Percentiles rank a stretch among this genome's conserved stretches.
Evolutionary conservation across 2,329 filamentous ascomycete species (phyloP).

Genomic region (Falciphora oryzae): DNA sequence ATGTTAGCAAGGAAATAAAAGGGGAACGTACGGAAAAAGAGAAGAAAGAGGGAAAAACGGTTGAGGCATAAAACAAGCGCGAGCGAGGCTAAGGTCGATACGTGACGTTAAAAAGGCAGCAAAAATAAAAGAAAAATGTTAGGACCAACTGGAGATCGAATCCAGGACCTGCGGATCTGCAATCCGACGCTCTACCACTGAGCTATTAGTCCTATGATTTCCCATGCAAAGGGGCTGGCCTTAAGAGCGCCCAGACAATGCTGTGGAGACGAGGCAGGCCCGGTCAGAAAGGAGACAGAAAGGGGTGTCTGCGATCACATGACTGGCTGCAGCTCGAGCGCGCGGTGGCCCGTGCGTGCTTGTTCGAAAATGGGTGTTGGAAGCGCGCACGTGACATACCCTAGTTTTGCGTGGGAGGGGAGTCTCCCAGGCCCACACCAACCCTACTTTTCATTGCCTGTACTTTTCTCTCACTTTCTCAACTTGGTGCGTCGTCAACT

Average conservation of each 20-base stretch:
- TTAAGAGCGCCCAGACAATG: not conserved
- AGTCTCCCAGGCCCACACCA: not conserved
- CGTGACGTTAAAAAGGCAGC: not conserved
- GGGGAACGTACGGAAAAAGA: too few relatives aligned
- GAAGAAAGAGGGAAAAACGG: too few relatives aligned
- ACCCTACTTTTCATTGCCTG: slow-evolving; percentile 2
- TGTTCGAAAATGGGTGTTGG: not conserved
- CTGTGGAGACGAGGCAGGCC: not conserved
- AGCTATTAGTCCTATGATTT: slow-evolving; percentile 3
- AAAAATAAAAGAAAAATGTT: not conserved
- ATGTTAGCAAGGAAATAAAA: too few relatives aligned
- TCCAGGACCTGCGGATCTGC: slow-evolving; percentile 9
- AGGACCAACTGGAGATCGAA: slow-evolving; percentile 8
- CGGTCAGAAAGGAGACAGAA: not conserved
- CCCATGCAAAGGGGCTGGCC: too few relatives aligned
- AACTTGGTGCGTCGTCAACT: slow-evolving; percentile 3
- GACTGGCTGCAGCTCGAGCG: too few relatives aligned
- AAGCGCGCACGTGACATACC: not conserved
- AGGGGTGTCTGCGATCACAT: too few relatives aligned
- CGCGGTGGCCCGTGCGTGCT: too few relatives aligned
- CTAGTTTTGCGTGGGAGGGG: not conserved
- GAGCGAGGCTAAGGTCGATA: not conserved
- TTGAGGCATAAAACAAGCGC: not conserved
- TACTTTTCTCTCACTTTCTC: not conserved
- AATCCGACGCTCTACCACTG: slow-evolving; percentile 11